These are phyloP conservation scores for Psidium friedrichsthalianum DNA, from an alignment of 345 rosid genomes.

Conservation along the genomic window DNA sequence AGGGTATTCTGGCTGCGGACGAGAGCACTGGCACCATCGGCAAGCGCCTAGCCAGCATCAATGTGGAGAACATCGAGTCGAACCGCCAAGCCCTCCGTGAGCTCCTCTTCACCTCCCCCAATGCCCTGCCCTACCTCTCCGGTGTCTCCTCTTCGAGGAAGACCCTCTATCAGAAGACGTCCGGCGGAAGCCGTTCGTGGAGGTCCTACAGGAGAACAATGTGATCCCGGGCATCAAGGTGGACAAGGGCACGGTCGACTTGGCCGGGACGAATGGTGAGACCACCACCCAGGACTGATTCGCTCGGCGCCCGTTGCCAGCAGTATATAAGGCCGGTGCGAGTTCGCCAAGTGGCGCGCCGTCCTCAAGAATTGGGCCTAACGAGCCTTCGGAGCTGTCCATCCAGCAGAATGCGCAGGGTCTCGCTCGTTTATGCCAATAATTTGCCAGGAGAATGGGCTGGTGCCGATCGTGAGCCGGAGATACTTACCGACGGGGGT, in stretches of 20 bases:
- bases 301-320: conserved; percentile 65
- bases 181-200: conserved; percentile 69
- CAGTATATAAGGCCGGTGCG: conserved; percentile 90
- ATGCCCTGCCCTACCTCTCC: conserved; percentile 61
- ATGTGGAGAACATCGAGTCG: conserved; percentile 81
- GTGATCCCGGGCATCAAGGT: conserved; percentile 92
- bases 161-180: conserved; percentile 82
- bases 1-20: conserved; percentile 91
- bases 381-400: conserved; percentile 69
- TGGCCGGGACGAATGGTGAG: conserved; percentile 80
- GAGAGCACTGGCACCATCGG: conserved; percentile 98
- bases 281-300: conserved; percentile 88
- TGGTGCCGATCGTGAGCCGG: conserved; percentile 90
- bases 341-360: conserved; percentile 94
- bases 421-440: conserved; percentile 85
- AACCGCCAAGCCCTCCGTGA: conserved; percentile 93
- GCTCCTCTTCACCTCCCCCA: conserved; percentile 80
- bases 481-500: conserved; percentile 72
- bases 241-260: conserved; percentile 81
- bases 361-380: conserved; percentile 86
- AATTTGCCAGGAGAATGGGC: conserved; percentile 88
- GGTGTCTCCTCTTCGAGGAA: conserved; percentile 95
- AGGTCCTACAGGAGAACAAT: conserved; percentile 64
- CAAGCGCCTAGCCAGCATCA: conserved; percentile 83
- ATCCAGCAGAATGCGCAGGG: conserved; percentile 93